Percentiles rank a stretch among this genome's conserved stretches.
These are phyloP conservation scores for Pleurotus platypus DNA, from an alignment of 768 basidiomycete species.

Conservation along the genomic window DNA sequence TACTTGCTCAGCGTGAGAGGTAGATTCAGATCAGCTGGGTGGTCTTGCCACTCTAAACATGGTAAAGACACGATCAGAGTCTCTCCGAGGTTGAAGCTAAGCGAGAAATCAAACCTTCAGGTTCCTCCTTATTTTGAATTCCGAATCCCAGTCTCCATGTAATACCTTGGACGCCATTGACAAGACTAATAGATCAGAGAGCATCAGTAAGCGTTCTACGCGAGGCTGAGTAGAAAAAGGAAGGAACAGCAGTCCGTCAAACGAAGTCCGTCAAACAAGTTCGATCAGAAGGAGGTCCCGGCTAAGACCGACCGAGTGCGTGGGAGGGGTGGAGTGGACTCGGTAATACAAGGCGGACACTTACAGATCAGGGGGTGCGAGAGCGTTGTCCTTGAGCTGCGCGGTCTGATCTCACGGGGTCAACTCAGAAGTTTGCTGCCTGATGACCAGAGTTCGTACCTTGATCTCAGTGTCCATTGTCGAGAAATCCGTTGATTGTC, in stretches of 20 bases:
- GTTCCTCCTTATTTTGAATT: constrained; percentile 43
- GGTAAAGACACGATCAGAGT: background rate
- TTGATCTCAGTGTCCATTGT: constrained; percentile 59
- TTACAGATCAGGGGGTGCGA: constrained; percentile 61
- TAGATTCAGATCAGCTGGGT: constrained; percentile 48
- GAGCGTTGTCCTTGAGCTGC: constrained; percentile 47
- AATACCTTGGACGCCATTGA: constrained; percentile 57
- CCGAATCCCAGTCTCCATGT: constrained; percentile 66
- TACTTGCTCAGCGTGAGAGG: constrained; percentile 47
- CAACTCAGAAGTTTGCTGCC: background rate
- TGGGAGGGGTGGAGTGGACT: constrained; percentile 3
- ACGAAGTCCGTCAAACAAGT: background rate
- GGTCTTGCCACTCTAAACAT: constrained; percentile 53
- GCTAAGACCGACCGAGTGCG: background rate
- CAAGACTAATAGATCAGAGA: constrained; percentile 28
- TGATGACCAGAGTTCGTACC: constrained; percentile 6
- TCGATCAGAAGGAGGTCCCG: constrained; percentile 5
- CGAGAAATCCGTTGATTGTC: constrained; percentile 55
- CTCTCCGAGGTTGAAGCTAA: background rate
- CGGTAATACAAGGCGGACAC: constrained; percentile 17
- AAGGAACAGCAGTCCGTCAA: background rate
- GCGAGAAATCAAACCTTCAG: constrained; percentile 45
- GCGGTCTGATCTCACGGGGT: constrained; percentile 31
- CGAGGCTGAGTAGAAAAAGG: too few relatives aligned
- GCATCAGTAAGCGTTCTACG: background rate